phyloP scores from a whole-genome alignment of 495 filamentous ascomycete species.

The Podospora anserina region DNA sequence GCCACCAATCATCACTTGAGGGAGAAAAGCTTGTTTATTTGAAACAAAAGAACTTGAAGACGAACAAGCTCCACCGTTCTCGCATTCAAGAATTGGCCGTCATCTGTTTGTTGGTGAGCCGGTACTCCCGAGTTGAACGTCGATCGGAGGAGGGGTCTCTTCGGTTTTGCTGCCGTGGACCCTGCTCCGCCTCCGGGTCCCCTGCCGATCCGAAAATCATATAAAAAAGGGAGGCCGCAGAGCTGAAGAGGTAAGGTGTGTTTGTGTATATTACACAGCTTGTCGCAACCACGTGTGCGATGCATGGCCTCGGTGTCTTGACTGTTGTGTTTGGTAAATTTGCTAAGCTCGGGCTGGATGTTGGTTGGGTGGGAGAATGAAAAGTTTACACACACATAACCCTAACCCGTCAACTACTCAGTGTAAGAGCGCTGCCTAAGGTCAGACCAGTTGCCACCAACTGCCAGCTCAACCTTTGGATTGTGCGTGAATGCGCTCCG shows the following conservation, averaged over 20 bases:
- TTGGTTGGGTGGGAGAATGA: not conserved
- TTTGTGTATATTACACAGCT: not conserved
- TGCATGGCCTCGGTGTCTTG: not conserved
- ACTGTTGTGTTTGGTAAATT: not conserved
- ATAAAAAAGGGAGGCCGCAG: not conserved
- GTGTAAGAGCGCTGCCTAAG: not conserved
- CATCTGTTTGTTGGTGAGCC: not conserved
- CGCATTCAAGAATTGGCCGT: not conserved
- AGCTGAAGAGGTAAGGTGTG: not conserved
- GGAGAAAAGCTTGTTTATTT: slow-evolving; percentile 20
- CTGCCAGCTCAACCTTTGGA: not conserved
- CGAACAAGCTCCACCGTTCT: slow-evolving; percentile 13
- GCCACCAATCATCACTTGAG: slow-evolving; percentile 16
- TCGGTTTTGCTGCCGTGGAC: not conserved
- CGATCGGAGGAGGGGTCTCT: not conserved
- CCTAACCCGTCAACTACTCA: not conserved
- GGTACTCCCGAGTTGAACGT: not conserved
- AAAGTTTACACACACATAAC: not conserved
- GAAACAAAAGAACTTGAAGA: slow-evolving; percentile 25
- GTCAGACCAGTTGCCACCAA: not conserved
- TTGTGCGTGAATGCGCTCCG: no score
- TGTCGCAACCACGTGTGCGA: not conserved
- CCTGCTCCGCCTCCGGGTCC: not conserved
- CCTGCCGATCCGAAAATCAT: not conserved
- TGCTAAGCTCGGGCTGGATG: not conserved